A percentile compares a stretch with the other conserved stretches of the same genome.
These are phyloP conservation scores for Malus fusca DNA, from an alignment of 306 rosid species.

Conservation along the genomic window DNA sequence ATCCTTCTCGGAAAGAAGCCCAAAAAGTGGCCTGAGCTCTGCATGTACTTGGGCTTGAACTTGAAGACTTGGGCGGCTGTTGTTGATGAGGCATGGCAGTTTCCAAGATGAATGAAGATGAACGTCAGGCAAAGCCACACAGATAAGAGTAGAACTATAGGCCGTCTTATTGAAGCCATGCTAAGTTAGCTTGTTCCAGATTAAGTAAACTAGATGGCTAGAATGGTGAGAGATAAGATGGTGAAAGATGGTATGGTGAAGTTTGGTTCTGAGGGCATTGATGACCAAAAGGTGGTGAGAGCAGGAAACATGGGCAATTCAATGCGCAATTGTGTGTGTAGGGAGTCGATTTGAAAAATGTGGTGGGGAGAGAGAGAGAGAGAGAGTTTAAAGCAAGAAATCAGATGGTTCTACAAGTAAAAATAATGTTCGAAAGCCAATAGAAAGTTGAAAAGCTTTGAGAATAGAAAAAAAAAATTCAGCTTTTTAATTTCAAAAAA, in stretches of 20 bases:
- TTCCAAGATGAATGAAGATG: slow-evolving; percentile 26
- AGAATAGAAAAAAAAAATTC: slow-evolving; percentile 6
- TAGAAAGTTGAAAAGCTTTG: slow-evolving; percentile 50
- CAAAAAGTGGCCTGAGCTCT: slow-evolving; percentile 59
- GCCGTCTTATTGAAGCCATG: slow-evolving; percentile 49
- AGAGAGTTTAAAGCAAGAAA: slow-evolving; percentile 17
- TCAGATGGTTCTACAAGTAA: slow-evolving; percentile 39
- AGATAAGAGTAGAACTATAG: slow-evolving; percentile 6
- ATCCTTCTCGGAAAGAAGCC: slow-evolving; percentile 77
- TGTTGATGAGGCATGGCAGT: slow-evolving; percentile 44
- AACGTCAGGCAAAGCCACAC: slow-evolving; percentile 35
- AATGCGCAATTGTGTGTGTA: slow-evolving; percentile 15
- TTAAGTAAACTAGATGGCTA: neutral
- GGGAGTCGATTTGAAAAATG: slow-evolving; percentile 7
- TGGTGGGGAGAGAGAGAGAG: neutral
- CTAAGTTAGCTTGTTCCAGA: slow-evolving; percentile 2
- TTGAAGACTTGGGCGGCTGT: slow-evolving; percentile 38
- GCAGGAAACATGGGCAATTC: slow-evolving; percentile 23
- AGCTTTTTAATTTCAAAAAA: slow-evolving; percentile 35
- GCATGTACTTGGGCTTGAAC: slow-evolving; percentile 36
- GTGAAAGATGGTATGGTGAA: neutral
- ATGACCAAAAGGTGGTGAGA: slow-evolving; percentile 14
- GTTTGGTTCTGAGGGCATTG: slow-evolving; percentile 15
- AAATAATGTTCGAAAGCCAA: slow-evolving; percentile 37
- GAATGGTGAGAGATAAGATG: neutral